Conservation (phyloP, 2,329 filamentous ascomycete genomes). For the Helotiales sp. region DNA sequence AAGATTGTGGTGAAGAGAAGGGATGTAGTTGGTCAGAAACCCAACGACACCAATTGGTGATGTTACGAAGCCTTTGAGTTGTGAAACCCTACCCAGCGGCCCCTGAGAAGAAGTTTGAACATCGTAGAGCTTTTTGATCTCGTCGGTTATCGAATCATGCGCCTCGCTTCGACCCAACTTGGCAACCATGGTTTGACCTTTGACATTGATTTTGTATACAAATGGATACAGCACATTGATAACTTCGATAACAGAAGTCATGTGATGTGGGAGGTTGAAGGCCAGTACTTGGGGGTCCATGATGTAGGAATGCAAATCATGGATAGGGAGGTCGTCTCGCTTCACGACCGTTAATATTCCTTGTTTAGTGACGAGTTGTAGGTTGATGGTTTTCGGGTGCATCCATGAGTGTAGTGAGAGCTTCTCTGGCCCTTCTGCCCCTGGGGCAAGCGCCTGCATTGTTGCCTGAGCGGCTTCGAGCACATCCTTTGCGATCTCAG, state of each 20-base stretch:
- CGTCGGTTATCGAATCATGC: background rate
- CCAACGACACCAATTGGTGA: conserved; percentile 3
- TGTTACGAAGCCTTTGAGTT: conserved; percentile 2
- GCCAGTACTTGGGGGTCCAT: background rate
- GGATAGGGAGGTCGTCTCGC: background rate
- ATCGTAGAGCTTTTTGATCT: conserved; percentile 4
- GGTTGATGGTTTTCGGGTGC: background rate
- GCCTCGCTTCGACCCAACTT: background rate
- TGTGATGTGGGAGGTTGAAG: background rate
- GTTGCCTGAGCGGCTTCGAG: background rate
- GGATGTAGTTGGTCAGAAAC: conserved; percentile 6
- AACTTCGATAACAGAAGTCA: background rate
- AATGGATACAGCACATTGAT: background rate
- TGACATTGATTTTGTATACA: background rate
- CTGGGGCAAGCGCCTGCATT: background rate
- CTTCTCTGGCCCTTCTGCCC: background rate
- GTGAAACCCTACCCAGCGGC: conserved; percentile 3
- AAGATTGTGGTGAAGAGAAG: conserved; percentile 2
- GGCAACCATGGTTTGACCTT: background rate
- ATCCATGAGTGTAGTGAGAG: background rate
- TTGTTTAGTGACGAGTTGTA: background rate
- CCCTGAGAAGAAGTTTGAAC: background rate
- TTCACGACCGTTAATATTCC: background rate
- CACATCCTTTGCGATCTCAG: background rate
- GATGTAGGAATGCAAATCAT: background rate